phyloP scores from a whole-genome alignment of 495 filamentous ascomycete genomes.

The Neurospora terricola region DNA sequence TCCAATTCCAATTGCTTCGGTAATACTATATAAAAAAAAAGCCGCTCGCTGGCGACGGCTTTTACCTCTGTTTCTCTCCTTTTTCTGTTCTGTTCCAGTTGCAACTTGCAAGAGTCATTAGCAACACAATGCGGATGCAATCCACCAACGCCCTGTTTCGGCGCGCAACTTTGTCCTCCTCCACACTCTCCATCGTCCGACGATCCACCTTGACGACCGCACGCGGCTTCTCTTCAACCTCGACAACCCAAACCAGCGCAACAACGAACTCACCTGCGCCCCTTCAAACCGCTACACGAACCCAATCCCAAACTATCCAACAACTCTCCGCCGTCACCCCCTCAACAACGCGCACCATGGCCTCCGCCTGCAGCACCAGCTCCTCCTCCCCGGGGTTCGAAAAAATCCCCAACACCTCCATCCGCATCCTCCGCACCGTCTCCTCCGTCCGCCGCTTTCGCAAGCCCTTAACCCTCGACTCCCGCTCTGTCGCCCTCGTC shows the following conservation, averaged over 20 bases:
- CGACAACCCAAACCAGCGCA: not conserved
- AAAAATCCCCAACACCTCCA: slow-evolving; percentile 41
- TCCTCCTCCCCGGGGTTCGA: slow-evolving; percentile 14
- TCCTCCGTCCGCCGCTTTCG: slow-evolving; percentile 62
- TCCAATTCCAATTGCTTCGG: slow-evolving; percentile 7
- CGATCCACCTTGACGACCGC: slow-evolving; percentile 13
- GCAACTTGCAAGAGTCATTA: not conserved
- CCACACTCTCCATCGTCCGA: not conserved
- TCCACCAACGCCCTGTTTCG: slow-evolving; percentile 18
- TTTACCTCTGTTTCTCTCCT: not conserved
- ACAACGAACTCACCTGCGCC: not conserved
- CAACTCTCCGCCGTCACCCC: not conserved
- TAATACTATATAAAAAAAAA: slow-evolving; percentile 7
- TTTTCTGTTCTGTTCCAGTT: not conserved
- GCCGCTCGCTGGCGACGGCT: slow-evolving; percentile 6
- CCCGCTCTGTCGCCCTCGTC: slow-evolving; percentile 73
- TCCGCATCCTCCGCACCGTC: slow-evolving; percentile 69
- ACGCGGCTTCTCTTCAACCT: slow-evolving; percentile 15
- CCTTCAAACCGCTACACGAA: not conserved
- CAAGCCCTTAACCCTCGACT: slow-evolving; percentile 51
- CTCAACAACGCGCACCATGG: slow-evolving; percentile 22
- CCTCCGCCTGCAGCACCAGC: slow-evolving; percentile 6
- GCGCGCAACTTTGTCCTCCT: slow-evolving; percentile 4
- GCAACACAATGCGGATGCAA: slow-evolving; percentile 8
- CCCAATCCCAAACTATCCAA: not conserved